phyloP scores from a whole-genome alignment of 345 rosid genomes.

The Eucalyptus rudis region DNA sequence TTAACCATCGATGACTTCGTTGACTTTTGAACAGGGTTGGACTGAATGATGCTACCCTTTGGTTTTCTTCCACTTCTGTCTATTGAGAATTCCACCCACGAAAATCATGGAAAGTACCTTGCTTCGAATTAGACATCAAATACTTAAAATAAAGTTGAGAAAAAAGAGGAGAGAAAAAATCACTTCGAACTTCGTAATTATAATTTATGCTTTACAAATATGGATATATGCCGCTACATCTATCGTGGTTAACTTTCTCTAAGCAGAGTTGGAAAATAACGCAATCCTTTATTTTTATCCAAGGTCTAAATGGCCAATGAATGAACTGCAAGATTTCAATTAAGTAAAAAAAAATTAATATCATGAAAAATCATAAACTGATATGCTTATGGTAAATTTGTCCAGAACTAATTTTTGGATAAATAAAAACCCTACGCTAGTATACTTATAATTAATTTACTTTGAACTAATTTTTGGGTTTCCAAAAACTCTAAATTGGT shows the following conservation, averaged over 20 bases:
- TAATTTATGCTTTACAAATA: neutral
- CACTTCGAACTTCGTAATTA: neutral
- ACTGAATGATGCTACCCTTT: neutral
- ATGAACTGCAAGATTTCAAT: neutral
- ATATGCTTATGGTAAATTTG: too few species aligned
- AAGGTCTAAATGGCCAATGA: neutral
- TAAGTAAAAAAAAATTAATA: neutral
- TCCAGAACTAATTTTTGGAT: too few species aligned
- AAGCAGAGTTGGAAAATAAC: neutral
- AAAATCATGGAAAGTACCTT: neutral
- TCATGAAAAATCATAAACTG: fast-evolving
- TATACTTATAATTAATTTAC: too few species aligned
- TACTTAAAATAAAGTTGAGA: neutral
- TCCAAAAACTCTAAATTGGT: too few species aligned
- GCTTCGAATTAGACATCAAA: neutral
- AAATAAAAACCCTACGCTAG: too few species aligned
- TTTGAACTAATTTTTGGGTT: too few species aligned
- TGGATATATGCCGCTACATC: neutral
- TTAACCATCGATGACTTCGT: too few species aligned
- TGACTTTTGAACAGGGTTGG: too few species aligned
- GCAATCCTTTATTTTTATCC: neutral
- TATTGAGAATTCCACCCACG: neutral
- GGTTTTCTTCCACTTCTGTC: neutral
- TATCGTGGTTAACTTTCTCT: neutral
- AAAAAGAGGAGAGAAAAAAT: neutral